A percentile compares a stretch with the other conserved stretches of the same genome.
These are phyloP conservation scores for Trametes versicolor DNA, from an alignment of 1,284 basidiomycete species.

Conservation along the genomic window DNA sequence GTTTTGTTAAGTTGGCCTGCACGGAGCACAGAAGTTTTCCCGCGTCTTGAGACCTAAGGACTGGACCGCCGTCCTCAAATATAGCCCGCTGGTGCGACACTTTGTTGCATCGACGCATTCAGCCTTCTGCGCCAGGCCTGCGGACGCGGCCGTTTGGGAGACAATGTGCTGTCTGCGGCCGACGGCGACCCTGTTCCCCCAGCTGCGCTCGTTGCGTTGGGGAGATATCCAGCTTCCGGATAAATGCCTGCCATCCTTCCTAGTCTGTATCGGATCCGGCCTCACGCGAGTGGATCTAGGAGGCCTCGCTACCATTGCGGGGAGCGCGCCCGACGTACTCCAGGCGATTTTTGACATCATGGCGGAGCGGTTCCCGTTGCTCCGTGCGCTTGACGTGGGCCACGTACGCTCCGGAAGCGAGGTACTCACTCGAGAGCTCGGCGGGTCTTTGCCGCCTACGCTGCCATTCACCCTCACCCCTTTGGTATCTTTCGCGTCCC, in stretches of 20 bases:
- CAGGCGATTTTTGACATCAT: not conserved
- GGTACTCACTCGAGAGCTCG: too few species aligned
- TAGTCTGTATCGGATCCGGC: not conserved
- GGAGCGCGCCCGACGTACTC: too few species aligned
- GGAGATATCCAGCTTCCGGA: not conserved
- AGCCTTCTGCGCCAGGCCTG: too few species aligned
- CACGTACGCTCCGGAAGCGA: too few species aligned
- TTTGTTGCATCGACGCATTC: not conserved
- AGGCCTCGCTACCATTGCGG: too few species aligned
- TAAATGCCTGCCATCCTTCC: not conserved
- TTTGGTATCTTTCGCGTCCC: not conserved
- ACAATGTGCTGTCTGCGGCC: not conserved
- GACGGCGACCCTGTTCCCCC: constrained; percentile 4
- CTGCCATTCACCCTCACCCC: not conserved
- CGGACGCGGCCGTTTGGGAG: not conserved
- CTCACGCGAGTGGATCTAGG: not conserved
- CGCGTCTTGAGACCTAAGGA: constrained; percentile 6
- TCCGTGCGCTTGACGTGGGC: not conserved
- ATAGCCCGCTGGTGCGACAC: not conserved
- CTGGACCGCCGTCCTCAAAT: constrained; percentile 11
- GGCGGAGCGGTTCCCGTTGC: not conserved
- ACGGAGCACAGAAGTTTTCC: not conserved
- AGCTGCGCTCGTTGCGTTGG: not conserved
- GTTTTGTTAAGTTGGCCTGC: not conserved
- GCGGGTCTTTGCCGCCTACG: not conserved